Percentiles rank a stretch among this genome's conserved stretches.
Conservation (phyloP, 176 grass and related monocot genomes). For the Juncus inflexus region DNA sequence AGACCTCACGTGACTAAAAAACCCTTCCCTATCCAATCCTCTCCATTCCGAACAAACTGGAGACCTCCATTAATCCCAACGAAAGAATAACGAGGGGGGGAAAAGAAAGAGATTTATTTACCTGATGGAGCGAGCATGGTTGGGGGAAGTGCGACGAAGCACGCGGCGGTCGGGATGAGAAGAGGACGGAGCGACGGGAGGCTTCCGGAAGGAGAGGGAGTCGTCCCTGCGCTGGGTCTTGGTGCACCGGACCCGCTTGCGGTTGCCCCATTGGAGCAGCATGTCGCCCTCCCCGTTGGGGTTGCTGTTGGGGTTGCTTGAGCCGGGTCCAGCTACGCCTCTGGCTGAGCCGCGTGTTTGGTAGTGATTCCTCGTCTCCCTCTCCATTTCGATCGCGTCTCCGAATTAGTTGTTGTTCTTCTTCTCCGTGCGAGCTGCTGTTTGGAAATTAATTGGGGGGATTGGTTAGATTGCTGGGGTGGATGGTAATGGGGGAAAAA, state of each 20-base stretch:
- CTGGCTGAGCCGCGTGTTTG: conserved; percentile 62
- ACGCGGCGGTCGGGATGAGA: conserved; percentile 13
- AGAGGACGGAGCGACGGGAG: conserved; percentile 35
- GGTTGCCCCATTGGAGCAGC: conserved; percentile 83
- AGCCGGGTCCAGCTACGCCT: conserved; percentile 26
- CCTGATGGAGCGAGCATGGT: conserved; percentile 47
- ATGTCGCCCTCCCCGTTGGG: conserved; percentile 48
- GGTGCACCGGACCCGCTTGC: conserved; percentile 77
- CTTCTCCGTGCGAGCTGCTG: too few species aligned
- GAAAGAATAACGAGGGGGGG: not conserved
- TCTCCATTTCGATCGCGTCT: conserved; percentile 45
- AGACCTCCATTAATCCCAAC: not conserved
- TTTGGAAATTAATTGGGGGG: too few species aligned
- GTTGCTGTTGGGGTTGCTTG: conserved; percentile 16
- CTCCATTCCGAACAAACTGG: conserved; percentile 12
- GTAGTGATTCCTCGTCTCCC: conserved; percentile 72
- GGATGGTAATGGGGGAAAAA: too few species aligned
- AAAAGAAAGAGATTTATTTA: conserved; percentile 16
- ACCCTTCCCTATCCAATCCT: not conserved
- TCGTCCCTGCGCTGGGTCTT: conserved; percentile 73
- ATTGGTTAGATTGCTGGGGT: too few species aligned
- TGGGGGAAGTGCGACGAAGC: conserved; percentile 36
- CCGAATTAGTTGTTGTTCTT: not conserved
- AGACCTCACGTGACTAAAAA: not conserved
- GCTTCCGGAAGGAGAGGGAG: conserved; percentile 43